These are phyloP conservation scores for Aspergillus bridgeri DNA, from an alignment of 495 filamentous ascomycete genomes.

Conservation along the genomic window DNA sequence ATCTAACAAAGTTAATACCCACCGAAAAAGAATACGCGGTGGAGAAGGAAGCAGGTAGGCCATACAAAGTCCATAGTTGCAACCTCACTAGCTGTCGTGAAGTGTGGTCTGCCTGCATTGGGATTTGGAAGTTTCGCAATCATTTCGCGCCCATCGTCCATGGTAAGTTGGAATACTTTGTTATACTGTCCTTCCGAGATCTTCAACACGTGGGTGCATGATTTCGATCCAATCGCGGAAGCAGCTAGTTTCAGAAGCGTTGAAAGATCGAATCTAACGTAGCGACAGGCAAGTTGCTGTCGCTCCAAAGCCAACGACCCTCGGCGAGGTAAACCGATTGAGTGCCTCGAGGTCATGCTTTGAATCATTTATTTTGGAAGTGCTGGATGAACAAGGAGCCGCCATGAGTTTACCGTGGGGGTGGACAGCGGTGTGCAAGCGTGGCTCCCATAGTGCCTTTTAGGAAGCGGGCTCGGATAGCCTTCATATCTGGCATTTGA, in stretches of 20 bases:
- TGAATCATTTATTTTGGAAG: conserved; percentile 11
- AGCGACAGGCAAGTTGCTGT: conserved; percentile 24
- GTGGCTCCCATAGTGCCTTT: conserved; percentile 8
- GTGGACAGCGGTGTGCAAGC: conserved; percentile 4
- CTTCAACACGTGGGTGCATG: conserved; percentile 25
- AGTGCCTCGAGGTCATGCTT: conserved; percentile 20
- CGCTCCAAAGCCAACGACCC: conserved; percentile 27
- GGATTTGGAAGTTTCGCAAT: conserved; percentile 36
- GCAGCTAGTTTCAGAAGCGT: conserved; percentile 23
- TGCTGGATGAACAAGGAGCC: conserved; percentile 12
- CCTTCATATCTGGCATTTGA: conserved; percentile 12
- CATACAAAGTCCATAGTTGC: conserved; percentile 43
- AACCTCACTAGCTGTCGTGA: conserved; percentile 39
- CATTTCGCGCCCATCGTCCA: conserved; percentile 33
- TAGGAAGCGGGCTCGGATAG: conserved; percentile 9
- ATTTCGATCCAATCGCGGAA: conserved; percentile 19
- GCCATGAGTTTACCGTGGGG: neutral
- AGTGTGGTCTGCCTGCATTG: conserved; percentile 33
- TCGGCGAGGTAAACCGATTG: conserved; percentile 22
- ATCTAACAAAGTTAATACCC: conserved; percentile 21
- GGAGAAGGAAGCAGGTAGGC: conserved; percentile 4
- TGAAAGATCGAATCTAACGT: conserved; percentile 24
- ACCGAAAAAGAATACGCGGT: conserved; percentile 1
- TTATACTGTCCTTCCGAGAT: conserved; percentile 37
- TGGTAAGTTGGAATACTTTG: conserved; percentile 35